A percentile compares a stretch with the other conserved stretches of the same genome.
Evolutionary conservation across 345 rosid genomes (phyloP).

Genomic region (Microthlaspi erraticum): DNA sequence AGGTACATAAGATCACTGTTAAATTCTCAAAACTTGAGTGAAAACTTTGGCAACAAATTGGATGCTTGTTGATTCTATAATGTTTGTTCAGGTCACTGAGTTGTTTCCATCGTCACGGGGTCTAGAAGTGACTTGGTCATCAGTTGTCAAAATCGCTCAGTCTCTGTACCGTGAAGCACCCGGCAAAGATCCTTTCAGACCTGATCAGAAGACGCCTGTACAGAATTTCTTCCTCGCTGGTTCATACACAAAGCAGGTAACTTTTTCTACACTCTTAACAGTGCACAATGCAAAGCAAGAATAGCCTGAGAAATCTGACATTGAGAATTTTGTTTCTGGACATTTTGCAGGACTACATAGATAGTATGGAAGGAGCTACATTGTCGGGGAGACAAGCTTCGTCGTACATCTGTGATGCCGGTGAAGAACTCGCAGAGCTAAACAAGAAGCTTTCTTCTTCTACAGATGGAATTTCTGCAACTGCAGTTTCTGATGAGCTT

Average conservation of each 20-base stretch:
- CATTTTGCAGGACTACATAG: conserved; percentile 84
- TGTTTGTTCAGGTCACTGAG: conserved; percentile 60
- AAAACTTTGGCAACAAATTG: background rate
- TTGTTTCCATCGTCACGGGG: conserved; percentile 93
- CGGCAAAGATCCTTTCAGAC: conserved; percentile 95
- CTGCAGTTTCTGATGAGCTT: conserved; percentile 60
- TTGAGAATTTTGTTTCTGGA: background rate
- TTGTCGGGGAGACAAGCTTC: conserved; percentile 94
- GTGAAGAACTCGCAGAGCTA: conserved; percentile 78
- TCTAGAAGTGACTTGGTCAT: conserved; percentile 85
- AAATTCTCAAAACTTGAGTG: conserved; percentile 2
- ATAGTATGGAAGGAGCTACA: conserved; percentile 99
- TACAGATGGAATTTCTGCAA: conserved; percentile 20
- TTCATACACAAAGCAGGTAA: conserved; percentile 95
- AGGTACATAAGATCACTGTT: conserved; percentile 52
- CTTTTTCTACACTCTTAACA: background rate
- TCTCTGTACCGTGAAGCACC: conserved; percentile 96
- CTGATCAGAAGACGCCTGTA: conserved; percentile 93
- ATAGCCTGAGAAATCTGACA: background rate
- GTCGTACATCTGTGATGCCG: conserved; percentile 79
- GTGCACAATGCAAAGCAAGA: conserved; percentile 7
- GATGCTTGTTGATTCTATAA: conserved; percentile 6
- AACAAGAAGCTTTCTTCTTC: conserved; percentile 62
- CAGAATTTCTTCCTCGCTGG: conserved; percentile 95
- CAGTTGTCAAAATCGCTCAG: conserved; percentile 94